A percentile compares a stretch with the other conserved stretches of the same genome.
Evolutionary conservation across 495 filamentous ascomycete genomes (phyloP).

Genomic region (Penicillium egyptiacum): DNA sequence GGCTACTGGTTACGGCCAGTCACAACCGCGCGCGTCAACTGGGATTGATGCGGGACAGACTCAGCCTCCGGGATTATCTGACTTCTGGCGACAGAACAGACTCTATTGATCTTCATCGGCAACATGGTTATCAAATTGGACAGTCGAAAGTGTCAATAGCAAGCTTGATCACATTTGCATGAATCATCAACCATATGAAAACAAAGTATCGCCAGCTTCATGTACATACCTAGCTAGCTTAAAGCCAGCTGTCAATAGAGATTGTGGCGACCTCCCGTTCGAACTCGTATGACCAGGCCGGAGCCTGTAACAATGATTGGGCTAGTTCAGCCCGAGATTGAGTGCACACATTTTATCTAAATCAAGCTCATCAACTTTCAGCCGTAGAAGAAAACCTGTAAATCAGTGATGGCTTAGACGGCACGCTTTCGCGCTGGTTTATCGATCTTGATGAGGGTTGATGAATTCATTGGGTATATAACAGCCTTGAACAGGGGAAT

Average conservation of each 20-base stretch:
- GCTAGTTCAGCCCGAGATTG: background rate
- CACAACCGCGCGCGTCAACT: background rate
- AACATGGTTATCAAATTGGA: background rate
- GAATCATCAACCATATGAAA: background rate
- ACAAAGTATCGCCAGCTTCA: background rate
- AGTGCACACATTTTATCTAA: background rate
- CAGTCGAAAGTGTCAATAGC: background rate
- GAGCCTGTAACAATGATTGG: background rate
- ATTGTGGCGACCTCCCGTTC: background rate
- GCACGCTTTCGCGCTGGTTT: background rate
- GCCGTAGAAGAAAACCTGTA: background rate
- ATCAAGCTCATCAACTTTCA: background rate
- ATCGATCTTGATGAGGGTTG: conserved; percentile 6
- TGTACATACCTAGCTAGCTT: background rate
- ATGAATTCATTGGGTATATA: conserved; percentile 28
- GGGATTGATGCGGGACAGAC: background rate
- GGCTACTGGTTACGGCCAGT: background rate
- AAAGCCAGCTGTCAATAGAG: background rate
- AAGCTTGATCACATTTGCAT: background rate
- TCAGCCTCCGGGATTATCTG: background rate
- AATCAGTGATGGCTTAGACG: background rate
- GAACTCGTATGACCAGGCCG: background rate
- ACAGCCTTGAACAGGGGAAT: conserved; percentile 15
- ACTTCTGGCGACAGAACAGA: conserved; percentile 37
- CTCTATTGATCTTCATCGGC: conserved; percentile 22